A percentile compares a stretch with the other conserved stretches of the same genome.
Conservation (phyloP, 192 early-diverging fungal genomes). For the Coemansia sp. region DNA sequence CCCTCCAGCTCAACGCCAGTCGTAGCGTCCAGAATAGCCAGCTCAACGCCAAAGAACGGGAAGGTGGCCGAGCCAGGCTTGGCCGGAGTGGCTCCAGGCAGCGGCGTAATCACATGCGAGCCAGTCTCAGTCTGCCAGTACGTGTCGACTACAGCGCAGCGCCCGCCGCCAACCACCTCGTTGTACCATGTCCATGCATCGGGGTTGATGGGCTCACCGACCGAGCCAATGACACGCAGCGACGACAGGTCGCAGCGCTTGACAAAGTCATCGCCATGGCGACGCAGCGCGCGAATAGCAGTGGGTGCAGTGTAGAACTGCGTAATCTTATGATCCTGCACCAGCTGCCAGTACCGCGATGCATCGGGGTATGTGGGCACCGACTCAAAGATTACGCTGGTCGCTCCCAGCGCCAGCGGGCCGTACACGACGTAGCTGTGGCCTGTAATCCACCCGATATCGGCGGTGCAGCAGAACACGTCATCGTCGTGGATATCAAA, state of each 20-base stretch:
- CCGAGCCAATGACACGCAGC: constrained; percentile 88
- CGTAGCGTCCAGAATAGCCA: constrained; percentile 79
- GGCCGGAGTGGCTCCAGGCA: constrained; percentile 84
- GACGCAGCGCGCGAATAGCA: constrained; percentile 92
- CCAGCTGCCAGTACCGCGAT: constrained; percentile 77
- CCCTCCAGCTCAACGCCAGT: constrained; percentile 83
- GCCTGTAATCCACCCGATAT: constrained; percentile 90
- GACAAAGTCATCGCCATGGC: constrained; percentile 78
- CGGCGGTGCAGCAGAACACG: constrained; percentile 91
- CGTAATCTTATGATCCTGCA: constrained; percentile 89
- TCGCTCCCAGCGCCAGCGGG: constrained; percentile 80
- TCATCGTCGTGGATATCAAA: constrained; percentile 93
- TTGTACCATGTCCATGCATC: constrained; percentile 98
- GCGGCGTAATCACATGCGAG: constrained; percentile 85
- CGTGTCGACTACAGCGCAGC: constrained; percentile 94
- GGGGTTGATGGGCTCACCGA: constrained; percentile 97
- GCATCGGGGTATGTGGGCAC: constrained; percentile 92
- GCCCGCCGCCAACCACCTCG: constrained; percentile 80
- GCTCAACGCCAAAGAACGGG: constrained; percentile 95
- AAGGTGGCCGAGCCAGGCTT: constrained; percentile 95
- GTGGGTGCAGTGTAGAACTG: constrained; percentile 99
- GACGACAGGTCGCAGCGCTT: constrained; percentile 75
- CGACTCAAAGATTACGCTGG: constrained; percentile 92
- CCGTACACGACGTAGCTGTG: constrained; percentile 94
- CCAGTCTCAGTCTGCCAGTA: constrained; percentile 96